Percentiles rank a stretch among this genome's conserved stretches.
These are phyloP conservation scores for Penicillium lividum DNA, from an alignment of 495 filamentous ascomycete genomes.

Conservation along the genomic window DNA sequence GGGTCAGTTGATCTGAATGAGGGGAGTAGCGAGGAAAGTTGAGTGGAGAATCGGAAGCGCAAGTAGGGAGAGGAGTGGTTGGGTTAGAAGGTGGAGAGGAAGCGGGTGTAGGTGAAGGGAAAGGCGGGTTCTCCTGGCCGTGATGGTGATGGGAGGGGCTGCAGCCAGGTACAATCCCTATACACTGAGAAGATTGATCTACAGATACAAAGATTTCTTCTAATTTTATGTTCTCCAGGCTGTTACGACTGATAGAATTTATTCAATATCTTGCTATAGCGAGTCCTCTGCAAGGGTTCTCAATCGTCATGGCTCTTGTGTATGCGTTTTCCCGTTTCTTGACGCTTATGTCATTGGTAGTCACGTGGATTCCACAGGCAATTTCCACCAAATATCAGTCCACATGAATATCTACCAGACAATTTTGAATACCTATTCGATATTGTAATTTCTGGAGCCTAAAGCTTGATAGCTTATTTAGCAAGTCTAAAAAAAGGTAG, in stretches of 20 bases:
- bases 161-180: not conserved
- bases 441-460: too few species aligned
- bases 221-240: not conserved
- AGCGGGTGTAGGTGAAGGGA: slow-evolving; percentile 29
- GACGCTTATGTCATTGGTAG: slow-evolving; percentile 24
- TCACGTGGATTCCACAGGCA: slow-evolving; percentile 18
- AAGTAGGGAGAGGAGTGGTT: slow-evolving; percentile 4
- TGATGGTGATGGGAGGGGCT: slow-evolving; percentile 27
- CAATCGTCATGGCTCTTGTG: slow-evolving; percentile 8
- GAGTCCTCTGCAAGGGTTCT: not conserved
- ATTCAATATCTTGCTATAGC: not conserved
- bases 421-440: too few species aligned
- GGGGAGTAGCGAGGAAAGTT: not conserved
- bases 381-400: not conserved
- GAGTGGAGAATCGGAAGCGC: slow-evolving; percentile 3
- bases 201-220: not conserved
- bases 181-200: not conserved
- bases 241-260: not conserved
- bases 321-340: slow-evolving; percentile 29
- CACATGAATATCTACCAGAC: not conserved
- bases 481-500: not conserved
- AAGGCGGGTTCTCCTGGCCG: slow-evolving; percentile 36
- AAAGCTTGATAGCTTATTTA: not conserved
- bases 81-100: slow-evolving; percentile 12
- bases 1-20: not conserved